phyloP scores from a whole-genome alignment of 1,284 basidiomycete genomes.

The Boletus sp. region DNA sequence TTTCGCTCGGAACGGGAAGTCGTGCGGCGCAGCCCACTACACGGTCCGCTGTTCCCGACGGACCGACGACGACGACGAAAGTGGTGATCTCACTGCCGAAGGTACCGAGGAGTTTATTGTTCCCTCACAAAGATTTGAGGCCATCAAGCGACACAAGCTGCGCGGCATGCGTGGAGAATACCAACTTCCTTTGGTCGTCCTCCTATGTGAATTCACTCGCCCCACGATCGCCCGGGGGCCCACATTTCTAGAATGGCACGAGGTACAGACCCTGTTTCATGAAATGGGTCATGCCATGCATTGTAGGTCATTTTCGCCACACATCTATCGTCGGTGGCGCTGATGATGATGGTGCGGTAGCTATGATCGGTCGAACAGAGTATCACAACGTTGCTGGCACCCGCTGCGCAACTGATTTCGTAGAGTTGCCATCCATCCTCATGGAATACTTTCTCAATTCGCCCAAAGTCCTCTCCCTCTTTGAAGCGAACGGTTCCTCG shows the following conservation, averaged over 20 bases:
- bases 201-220: constrained; percentile 85
- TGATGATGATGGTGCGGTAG: constrained; percentile 42
- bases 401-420: constrained; percentile 98
- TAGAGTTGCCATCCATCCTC: constrained; percentile 95
- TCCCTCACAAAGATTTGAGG: constrained; percentile 61
- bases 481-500: constrained; percentile 52
- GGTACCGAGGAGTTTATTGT: constrained; percentile 39
- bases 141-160: constrained; percentile 53
- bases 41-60: constrained; percentile 94
- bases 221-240: constrained; percentile 64
- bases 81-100: constrained; percentile 56
- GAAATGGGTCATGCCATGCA: constrained; percentile 99
- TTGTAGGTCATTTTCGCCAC: constrained; percentile 59
- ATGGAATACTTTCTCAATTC: constrained; percentile 98
- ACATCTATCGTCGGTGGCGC: constrained; percentile 1
- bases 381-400: constrained; percentile 99
- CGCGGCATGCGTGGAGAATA: constrained; percentile 67
- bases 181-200: constrained; percentile 89
- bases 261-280: constrained; percentile 94
- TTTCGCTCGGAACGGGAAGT: constrained; percentile 83
- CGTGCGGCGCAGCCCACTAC: constrained; percentile 93
- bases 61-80: constrained; percentile 85
- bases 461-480: constrained; percentile 78
- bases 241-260: constrained; percentile 86
- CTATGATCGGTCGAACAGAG: constrained; percentile 97